Evolutionary conservation across 192 early-diverging fungal genomes (phyloP).

Genomic region (Gaertneriomyces sp.): DNA sequence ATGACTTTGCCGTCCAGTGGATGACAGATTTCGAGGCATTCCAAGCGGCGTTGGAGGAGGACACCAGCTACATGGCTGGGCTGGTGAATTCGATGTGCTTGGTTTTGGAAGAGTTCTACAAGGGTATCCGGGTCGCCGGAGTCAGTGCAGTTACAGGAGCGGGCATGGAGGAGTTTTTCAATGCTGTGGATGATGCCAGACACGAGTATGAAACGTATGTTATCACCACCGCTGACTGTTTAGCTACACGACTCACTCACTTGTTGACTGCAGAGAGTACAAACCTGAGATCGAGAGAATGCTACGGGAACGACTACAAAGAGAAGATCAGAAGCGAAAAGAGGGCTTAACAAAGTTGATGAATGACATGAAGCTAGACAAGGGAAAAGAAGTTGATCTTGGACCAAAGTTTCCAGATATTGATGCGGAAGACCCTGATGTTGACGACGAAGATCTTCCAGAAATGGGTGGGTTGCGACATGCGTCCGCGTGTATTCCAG

Average conservation of each 20-base stretch:
- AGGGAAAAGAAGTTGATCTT: conserved; percentile 19
- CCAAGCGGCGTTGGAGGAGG: conserved; percentile 80
- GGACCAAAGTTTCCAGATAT: conserved; percentile 1
- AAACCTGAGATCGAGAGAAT: conserved; percentile 76
- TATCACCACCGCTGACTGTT: neutral
- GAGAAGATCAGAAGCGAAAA: conserved; percentile 61
- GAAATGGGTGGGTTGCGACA: neutral
- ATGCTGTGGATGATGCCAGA: conserved; percentile 72
- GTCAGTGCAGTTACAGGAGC: conserved; percentile 90
- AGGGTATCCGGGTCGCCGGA: conserved; percentile 53
- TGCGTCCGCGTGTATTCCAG: neutral
- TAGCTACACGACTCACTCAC: neutral
- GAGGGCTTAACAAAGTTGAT: conserved; percentile 75
- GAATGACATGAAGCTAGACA: conserved; percentile 77
- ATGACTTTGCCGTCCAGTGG: conserved; percentile 90
- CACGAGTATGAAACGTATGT: conserved; percentile 74
- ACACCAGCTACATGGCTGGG: conserved; percentile 85
- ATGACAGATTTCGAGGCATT: conserved; percentile 96
- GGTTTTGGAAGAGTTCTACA: conserved; percentile 96
- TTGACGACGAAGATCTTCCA: neutral
- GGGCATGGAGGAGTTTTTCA: conserved; percentile 88
- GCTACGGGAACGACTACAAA: conserved; percentile 65
- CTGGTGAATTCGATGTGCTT: conserved; percentile 94
- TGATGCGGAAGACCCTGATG: neutral
- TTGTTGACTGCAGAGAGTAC: conserved; percentile 58